phyloP scores from a whole-genome alignment of 352 stramenopile genomes.

The Phytophthora podocarpi region DNA sequence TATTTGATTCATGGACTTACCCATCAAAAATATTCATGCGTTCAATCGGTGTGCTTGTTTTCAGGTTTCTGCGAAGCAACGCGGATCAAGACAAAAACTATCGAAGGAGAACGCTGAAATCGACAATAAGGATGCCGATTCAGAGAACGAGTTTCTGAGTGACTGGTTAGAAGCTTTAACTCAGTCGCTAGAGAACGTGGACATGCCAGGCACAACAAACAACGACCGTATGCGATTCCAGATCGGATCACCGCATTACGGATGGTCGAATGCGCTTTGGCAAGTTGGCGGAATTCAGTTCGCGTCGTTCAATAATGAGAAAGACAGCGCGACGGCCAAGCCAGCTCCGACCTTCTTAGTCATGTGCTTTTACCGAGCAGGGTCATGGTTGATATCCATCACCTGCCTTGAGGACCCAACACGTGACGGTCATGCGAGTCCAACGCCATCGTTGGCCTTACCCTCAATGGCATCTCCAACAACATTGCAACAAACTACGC shows the following conservation, averaged over 20 bases:
- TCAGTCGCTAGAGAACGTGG: constrained; percentile 1
- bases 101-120: neutral
- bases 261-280: constrained; percentile 85
- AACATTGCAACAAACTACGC: constrained; percentile 7
- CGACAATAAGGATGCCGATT: neutral
- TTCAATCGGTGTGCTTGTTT: constrained; percentile 1
- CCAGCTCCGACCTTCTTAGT: constrained; percentile 62
- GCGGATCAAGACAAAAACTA: neutral
- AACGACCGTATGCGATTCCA: constrained; percentile 61
- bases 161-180: constrained; percentile 48
- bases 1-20: neutral
- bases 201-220: neutral
- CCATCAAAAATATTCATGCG: neutral
- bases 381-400: constrained; percentile 71
- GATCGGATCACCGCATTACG: constrained; percentile 58
- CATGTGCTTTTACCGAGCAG: constrained; percentile 66
- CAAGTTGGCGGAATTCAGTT: constrained; percentile 87
- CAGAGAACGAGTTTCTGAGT: constrained; percentile 19
- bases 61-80: constrained; percentile 22
- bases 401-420: constrained; percentile 68
- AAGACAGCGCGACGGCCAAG: constrained; percentile 5
- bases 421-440: constrained; percentile 15
- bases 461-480: constrained; percentile 19
- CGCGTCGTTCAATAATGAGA: constrained; percentile 48
- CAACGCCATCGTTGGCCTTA: constrained; percentile 12